Conservation (phyloP, 2,329 filamentous ascomycete genomes). For the Claviceps pusilla region DNA sequence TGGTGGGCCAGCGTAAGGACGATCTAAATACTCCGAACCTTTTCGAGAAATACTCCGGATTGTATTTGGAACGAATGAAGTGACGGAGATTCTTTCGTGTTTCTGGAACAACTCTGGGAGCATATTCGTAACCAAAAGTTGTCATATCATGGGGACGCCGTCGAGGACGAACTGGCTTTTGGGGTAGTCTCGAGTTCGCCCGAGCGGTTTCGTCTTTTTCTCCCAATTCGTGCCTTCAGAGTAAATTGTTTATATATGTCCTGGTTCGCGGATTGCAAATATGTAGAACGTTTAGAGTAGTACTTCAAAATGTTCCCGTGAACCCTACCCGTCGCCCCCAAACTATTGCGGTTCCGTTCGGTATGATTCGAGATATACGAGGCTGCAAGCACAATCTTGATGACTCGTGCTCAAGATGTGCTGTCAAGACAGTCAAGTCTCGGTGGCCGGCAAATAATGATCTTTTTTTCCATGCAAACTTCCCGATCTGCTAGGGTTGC, state of each 20-base stretch:
- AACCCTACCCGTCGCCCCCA: conserved; percentile 9
- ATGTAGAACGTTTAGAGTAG: not conserved
- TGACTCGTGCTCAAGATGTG: conserved; percentile 22
- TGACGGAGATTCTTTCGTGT: not conserved
- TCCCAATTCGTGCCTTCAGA: not conserved
- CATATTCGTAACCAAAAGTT: not conserved
- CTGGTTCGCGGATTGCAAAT: not conserved
- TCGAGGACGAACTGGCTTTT: not conserved
- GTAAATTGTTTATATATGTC: not conserved
- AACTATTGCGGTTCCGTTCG: not conserved
- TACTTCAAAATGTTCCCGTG: not conserved
- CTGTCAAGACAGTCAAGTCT: conserved; percentile 24
- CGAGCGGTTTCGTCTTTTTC: not conserved
- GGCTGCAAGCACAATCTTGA: conserved; percentile 23
- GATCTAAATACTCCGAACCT: not conserved
- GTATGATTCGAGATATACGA: conserved; percentile 8
- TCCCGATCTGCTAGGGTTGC: conserved; percentile 19
- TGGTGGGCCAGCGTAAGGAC: not conserved
- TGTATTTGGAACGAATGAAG: not conserved
- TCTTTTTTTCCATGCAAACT: conserved; percentile 16
- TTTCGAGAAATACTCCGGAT: not conserved
- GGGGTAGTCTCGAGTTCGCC: conserved; percentile 8
- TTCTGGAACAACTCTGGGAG: not conserved
- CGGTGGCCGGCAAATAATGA: conserved; percentile 22
- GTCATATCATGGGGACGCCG: not conserved